Percentiles rank a stretch among this genome's conserved stretches.
These are phyloP conservation scores for Clavulina sp. DNA, from an alignment of 768 basidiomycete genomes.

Conservation along the genomic window DNA sequence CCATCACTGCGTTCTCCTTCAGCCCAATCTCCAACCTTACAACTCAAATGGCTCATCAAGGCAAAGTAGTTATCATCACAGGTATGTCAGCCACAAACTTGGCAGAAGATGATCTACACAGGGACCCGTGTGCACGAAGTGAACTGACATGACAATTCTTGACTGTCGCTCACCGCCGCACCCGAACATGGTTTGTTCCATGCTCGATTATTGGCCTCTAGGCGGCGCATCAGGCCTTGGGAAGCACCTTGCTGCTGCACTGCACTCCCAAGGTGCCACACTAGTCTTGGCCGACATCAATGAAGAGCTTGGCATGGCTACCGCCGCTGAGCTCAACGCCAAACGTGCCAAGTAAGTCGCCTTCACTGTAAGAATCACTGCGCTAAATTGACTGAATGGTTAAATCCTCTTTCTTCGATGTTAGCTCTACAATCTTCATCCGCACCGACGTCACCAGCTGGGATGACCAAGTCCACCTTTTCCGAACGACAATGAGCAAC, in stretches of 20 bases:
- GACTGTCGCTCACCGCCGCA: too few species aligned
- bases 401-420: not conserved
- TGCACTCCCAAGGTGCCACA: not conserved
- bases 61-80: too few species aligned
- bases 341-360: not conserved
- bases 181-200: too few species aligned
- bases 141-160: too few species aligned
- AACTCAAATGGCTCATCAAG: too few species aligned
- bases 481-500: slow-evolving; percentile 29
- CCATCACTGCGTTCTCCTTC: too few species aligned
- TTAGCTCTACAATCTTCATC: slow-evolving; percentile 20
- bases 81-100: too few species aligned
- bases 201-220: too few species aligned
- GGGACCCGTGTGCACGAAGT: too few species aligned
- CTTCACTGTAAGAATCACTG: not conserved
- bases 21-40: too few species aligned
- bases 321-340: not conserved
- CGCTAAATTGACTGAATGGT: too few species aligned
- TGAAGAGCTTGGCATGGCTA: not conserved
- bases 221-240: not conserved
- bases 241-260: not conserved
- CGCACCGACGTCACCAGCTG: slow-evolving; percentile 35
- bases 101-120: too few species aligned
- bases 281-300: not conserved
- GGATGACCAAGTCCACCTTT: slow-evolving; percentile 36